Conservation (phyloP, 2,329 filamentous ascomycete species). For the Cercospora sp. region DNA sequence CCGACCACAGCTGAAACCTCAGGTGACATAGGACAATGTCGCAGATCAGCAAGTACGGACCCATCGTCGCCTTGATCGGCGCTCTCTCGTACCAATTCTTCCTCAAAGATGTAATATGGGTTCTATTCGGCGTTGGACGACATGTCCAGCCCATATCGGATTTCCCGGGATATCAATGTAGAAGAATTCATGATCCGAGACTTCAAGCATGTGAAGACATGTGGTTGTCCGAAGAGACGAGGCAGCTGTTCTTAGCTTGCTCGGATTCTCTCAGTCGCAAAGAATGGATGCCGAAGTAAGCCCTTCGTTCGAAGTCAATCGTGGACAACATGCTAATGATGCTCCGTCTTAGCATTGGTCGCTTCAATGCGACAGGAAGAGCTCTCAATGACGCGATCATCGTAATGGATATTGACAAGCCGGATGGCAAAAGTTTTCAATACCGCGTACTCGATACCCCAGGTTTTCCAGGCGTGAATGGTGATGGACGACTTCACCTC, state of each 20-base stretch:
- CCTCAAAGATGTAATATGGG: conserved; percentile 18
- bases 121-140: conserved; percentile 23
- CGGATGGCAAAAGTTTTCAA: conserved; percentile 21
- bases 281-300: conserved; percentile 30
- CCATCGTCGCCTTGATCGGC: not conserved
- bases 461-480: conserved; percentile 19
- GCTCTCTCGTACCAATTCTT: conserved; percentile 16
- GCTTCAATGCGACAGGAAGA: conserved; percentile 26
- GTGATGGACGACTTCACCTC: conserved; percentile 25
- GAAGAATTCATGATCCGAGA: conserved; percentile 24
- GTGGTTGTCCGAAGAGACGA: conserved; percentile 29
- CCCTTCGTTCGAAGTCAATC: not conserved
- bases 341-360: conserved; percentile 15
- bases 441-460: conserved; percentile 25
- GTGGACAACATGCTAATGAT: not conserved
- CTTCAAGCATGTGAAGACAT: conserved; percentile 31
- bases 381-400: conserved; percentile 27
- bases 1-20: not conserved
- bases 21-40: not conserved
- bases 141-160: conserved; percentile 26
- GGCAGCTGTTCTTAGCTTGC: conserved; percentile 30
- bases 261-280: conserved; percentile 21
- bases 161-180: conserved; percentile 29
- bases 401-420: conserved; percentile 29
- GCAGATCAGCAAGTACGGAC: conserved; percentile 4